Conservation (phyloP, 345 rosid genomes). For the Brassica cretica region DNA sequence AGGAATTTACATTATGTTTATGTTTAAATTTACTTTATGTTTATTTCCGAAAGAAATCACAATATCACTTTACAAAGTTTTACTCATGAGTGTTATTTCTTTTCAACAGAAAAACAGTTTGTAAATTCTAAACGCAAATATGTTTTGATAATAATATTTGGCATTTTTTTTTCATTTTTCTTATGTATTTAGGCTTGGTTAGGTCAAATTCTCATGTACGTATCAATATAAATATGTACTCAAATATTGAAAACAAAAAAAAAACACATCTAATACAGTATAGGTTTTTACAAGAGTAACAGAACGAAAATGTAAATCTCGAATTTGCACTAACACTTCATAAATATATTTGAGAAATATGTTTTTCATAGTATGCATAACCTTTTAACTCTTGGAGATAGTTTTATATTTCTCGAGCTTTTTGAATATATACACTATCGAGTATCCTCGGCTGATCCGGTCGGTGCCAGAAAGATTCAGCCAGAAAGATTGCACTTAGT, state of each 20-base stretch:
- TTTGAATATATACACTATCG: no score
- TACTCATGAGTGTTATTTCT: no score
- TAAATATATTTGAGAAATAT: no score
- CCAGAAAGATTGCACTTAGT: no score
- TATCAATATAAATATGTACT: not conserved
- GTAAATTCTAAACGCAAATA: not conserved
- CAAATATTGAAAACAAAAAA: no score
- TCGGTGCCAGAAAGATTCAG: no score
- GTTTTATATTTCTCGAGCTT: not conserved
- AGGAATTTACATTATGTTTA: not conserved
- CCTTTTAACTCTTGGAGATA: not conserved
- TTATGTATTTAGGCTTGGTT: no score
- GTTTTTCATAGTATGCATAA: not conserved
- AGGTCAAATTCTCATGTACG: no score
- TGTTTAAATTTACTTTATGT: no score
- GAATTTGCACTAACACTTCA: not conserved
- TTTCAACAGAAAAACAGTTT: not conserved
- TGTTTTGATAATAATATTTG: not conserved
- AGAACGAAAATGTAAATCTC: not conserved
- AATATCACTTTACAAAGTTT: no score
- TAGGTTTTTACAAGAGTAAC: not conserved
- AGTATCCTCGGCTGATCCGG: no score
- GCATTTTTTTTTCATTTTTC: not conserved
- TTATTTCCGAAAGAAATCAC: no score
- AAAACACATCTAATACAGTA: not conserved